Conservation (phyloP, 2,329 filamentous ascomycete species). For the Fusarium pseudonygamai region DNA sequence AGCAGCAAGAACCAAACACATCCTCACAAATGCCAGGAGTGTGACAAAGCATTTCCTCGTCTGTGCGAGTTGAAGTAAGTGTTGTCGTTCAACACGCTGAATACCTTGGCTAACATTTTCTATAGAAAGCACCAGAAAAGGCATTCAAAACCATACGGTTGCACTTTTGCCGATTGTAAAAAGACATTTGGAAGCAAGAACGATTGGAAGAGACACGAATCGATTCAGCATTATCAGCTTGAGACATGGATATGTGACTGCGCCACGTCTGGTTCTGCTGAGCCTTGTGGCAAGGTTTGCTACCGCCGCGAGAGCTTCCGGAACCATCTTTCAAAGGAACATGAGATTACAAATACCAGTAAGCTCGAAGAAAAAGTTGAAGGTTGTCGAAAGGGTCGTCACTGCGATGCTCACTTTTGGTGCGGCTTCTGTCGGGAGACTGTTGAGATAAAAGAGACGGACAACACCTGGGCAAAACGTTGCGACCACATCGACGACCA, state of each 20-base stretch:
- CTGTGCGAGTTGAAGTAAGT: constrained; percentile 68
- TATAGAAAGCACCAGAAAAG: constrained; percentile 84
- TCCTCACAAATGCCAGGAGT: constrained; percentile 50
- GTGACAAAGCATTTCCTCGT: constrained; percentile 58
- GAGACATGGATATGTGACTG: constrained; percentile 78
- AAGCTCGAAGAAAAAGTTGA: constrained; percentile 57
- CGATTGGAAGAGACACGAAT: constrained; percentile 93
- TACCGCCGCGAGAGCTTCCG: constrained; percentile 68
- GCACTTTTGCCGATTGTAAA: constrained; percentile 74
- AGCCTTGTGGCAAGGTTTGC: constrained; percentile 66
- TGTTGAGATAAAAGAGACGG: constrained; percentile 56
- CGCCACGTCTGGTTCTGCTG: constrained; percentile 10
- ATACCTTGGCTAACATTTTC: constrained; percentile 18
- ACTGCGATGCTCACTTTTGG: constrained; percentile 78
- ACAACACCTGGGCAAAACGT: constrained; percentile 65
- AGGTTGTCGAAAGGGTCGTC: constrained; percentile 69
- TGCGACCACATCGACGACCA: constrained; percentile 81
- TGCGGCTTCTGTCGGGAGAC: constrained; percentile 80
- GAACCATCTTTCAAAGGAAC: constrained; percentile 66
- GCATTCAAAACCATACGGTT: constrained; percentile 83
- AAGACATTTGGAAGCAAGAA: constrained; percentile 91
- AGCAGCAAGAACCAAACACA: constrained; percentile 22
- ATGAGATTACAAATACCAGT: constrained; percentile 50
- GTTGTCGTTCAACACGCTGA: neutral
- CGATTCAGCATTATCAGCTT: constrained; percentile 76